Evolutionary conservation across 2,329 filamentous ascomycete species (phyloP), one percentile per base, ranked within the genome.

Genomic region (Hyphodiscus sp.): DNA sequence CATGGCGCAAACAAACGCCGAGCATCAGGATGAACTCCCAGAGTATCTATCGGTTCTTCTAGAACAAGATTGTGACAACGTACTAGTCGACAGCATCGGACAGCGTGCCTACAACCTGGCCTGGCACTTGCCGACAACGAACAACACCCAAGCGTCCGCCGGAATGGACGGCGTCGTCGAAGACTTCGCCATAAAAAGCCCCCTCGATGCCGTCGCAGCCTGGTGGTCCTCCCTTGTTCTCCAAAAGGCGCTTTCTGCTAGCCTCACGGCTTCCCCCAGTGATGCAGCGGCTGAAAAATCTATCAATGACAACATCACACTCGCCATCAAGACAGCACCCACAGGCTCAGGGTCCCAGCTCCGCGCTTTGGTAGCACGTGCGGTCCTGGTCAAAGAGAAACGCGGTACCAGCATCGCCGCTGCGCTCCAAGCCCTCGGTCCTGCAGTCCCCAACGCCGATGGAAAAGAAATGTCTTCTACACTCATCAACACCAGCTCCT

Each of bases 71-170:
- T 91, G 87, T 60, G 89, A 95, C 50, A 83, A 90, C 20, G 89
- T 96, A 9, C 78, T 97, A 60, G 85, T 84, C 58, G 80, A 87
- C 50, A 78, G 79, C 45, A 86, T 96, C 57, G 80, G 92, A 41
- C 89, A 95, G 69, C 83, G 91, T 51, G 90, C 90, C 1, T 89
- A 92, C 68, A 96, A 95, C 67, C 77, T 96, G 16, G 89, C 91
- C 2, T 96, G 91, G 81, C 94, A 96, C 70, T 79, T 82, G 53
- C 83, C 85, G 4, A 92, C 87, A 0, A 82, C 83, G 1, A 76
- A 88, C 63, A 82, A 85, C 29, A 79, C 83, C 0, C 73, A 77
- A 44, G 74, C 78, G 2, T 74, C 77, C 20, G 86, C 86, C 50
- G 83, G 87, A 47, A 87, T 95, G 77, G 87, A 95, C 66, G 78